Base-by-base conservation (phyloP, 108 stramenopile genomes). In the Bacterosira constricta region DNA sequence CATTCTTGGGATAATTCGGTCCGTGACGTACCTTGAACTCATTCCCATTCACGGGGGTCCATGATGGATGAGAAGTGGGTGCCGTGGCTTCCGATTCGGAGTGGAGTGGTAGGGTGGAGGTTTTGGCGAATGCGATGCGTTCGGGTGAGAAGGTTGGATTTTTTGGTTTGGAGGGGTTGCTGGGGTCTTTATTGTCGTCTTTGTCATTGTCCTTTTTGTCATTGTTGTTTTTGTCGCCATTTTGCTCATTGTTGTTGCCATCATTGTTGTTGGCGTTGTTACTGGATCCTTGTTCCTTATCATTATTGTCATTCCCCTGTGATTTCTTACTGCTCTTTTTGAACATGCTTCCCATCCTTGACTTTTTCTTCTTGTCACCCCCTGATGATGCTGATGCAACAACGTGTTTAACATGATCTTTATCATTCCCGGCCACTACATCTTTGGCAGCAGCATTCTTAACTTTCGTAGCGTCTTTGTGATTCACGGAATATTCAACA, bases 1-100 rank as follows among this genome's bases (percentile, higher is more conserved):
- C 81, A 35, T 45, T 79, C 52, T 80, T 85, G 36, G 66, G 35
- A 49, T 85, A 85, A 56, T 85, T 82, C 23, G 84, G 84, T 9
- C 84, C 84, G 10, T 35, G 32, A 0, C 84, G 72, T 11, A 85
- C 81, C 17, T 66, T 50, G 55, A 85, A 85, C n/a, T 75, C 42
- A 13, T 63, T 80, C 0, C 77, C 81, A 31, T 62, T 27, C 32
- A 65, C 71, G 25, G 70, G 75, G 2, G 80, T 77, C 80, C 76
- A 77, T 0, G 75, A 71, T 13, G 80, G 76, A 36, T 59, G 56
- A 4, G 56, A 32, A 18, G 38, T 75, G 46, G 80, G 75, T 15
- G 80, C 69, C 1, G 61, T 32, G 6, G 75, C 63, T 45, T 70
- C 63, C 2, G 46, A 35, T n/a, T 56, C 69, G n/a, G 49, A 15